Base-by-base conservation (phyloP, 2,329 filamentous ascomycete genomes). In the Claviceps capensis region DNA sequence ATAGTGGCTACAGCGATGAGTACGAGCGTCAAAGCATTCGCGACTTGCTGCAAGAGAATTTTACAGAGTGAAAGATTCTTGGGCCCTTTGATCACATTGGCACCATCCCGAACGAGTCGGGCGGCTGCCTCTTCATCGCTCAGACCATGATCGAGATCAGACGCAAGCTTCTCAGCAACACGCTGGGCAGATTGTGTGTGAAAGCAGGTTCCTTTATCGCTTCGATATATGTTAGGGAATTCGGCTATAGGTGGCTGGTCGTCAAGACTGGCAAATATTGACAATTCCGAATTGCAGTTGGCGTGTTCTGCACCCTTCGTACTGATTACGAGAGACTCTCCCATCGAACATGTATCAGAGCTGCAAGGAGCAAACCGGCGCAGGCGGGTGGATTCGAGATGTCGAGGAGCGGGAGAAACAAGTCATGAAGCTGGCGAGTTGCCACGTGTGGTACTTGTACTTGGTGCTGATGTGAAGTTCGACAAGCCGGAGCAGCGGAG, bases 41-140 rank as follows among this genome's bases (percentile, higher is more conserved):
- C 85, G 60, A 87, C 77, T 72, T 88, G 84, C 63, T 83, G 84
- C 69, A 88, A 68, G 70, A 88, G 76, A 71, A 88, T 85, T 70
- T 84, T 79, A 79, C 82, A 86, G 68, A 83, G 62, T 67, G 83
- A 86, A 70, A 84, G 69, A 67, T 82, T 80, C 69, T 83, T 80
- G 72, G 82, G 79, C 69, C 80, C 79, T 68, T 83, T 79, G 72
- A 88, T 78, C 64, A 76, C 77, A 71, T 88, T 88, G 60, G 78
- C 75, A 59, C 84, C 85, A 76, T 86, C 72, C 63, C 75, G 73
- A 66, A 69, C 68, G 62, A 87, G 75, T 65, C 83, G 83, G 70
- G 73, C 72, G 67, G 76, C 74, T 57, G 83, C 83, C 66, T 86
- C 82, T 59, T 71, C 64, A 61, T 66, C 69, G 64, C 73, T 76